Conservation (phyloP, 1,284 basidiomycete species). For the Pterula multifida region DNA sequence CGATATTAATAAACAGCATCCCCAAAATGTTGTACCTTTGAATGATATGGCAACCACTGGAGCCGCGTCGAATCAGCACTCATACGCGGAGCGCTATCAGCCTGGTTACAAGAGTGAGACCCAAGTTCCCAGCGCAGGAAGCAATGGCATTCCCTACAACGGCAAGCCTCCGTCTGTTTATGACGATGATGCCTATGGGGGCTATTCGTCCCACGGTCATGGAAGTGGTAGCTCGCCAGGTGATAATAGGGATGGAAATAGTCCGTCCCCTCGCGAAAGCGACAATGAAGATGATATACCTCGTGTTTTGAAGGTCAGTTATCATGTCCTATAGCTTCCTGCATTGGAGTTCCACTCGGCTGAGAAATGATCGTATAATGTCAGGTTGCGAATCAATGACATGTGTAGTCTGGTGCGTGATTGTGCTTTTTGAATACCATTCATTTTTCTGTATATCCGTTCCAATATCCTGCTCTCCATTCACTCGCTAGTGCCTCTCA, state of each 20-base stretch:
- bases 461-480: too few species aligned
- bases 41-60: background rate
- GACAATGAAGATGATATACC: slow-evolving; percentile 1
- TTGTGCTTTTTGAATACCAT: background rate
- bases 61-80: background rate
- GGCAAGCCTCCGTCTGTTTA: background rate
- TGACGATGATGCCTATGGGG: background rate
- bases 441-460: background rate
- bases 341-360: too few species aligned
- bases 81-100: background rate
- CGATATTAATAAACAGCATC: background rate
- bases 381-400: background rate
- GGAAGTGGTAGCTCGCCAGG: background rate
- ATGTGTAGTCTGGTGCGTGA: background rate
- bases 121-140: background rate
- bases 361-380: slow-evolving; percentile 6
- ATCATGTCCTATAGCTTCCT: background rate
- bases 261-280: background rate
- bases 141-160: background rate
- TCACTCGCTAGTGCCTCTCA: background rate
- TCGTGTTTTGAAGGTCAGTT: background rate
- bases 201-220: slow-evolving; percentile 1
- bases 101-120: background rate
- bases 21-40: background rate
- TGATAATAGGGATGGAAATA: background rate